Evolutionary conservation across 768 basidiomycete species (phyloP).

Genomic region (Boletus patriciae): DNA sequence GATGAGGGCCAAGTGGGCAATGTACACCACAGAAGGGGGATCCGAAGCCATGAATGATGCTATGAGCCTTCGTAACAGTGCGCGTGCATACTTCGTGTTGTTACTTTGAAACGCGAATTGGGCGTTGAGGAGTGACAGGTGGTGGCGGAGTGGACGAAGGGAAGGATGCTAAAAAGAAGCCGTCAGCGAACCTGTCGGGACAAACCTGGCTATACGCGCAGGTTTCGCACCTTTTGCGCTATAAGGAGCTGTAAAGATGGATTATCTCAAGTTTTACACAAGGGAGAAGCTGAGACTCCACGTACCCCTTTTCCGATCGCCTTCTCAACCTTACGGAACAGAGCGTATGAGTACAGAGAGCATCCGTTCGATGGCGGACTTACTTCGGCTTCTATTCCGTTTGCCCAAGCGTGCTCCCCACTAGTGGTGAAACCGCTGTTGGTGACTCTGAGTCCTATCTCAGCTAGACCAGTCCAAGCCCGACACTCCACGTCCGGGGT

Average conservation of each 20-base stretch:
- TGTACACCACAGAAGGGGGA: conserved; percentile 54
- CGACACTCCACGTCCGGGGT: conserved; percentile 63
- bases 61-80: conserved; percentile 55
- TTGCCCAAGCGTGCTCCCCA: conserved; percentile 44
- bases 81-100: conserved; percentile 60
- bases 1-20: conserved; percentile 57
- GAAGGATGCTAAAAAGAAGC: conserved; percentile 54
- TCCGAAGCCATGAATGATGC: conserved; percentile 46
- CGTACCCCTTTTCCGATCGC: conserved; percentile 71
- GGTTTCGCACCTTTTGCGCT: conserved; percentile 54
- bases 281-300: conserved; percentile 10
- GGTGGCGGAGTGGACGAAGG: conserved; percentile 57
- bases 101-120: conserved; percentile 47
- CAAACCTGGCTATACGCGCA: conserved; percentile 6
- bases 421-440: conserved; percentile 42
- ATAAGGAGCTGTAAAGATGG: conserved; percentile 44
- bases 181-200: conserved; percentile 4
- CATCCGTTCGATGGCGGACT: not conserved
- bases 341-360: not conserved
- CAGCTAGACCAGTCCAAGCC: conserved; percentile 69
- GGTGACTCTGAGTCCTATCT: conserved; percentile 62
- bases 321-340: conserved; percentile 48
- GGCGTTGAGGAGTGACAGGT: conserved; percentile 61
- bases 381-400: conserved; percentile 57
- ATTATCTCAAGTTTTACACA: not conserved